These are phyloP conservation scores for Hyphopichia khmerensis DNA, from an alignment of 1,139 yeast genomes.

Conservation along the genomic window DNA sequence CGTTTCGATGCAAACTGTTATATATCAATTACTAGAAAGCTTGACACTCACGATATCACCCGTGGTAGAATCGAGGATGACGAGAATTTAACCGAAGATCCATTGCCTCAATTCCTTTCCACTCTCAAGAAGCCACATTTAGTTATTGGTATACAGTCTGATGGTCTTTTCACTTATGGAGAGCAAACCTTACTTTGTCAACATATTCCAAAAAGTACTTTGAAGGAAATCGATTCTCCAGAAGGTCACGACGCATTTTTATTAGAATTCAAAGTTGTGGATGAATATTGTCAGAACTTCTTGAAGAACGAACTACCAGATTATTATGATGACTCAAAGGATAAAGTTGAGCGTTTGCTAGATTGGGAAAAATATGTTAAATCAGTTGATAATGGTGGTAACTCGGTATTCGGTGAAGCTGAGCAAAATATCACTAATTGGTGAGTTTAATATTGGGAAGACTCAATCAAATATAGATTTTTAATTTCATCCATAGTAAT, in stretches of 20 bases:
- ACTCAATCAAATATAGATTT: too few relatives aligned
- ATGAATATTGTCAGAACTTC: constrained; percentile 67
- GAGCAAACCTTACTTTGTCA: constrained; percentile 86
- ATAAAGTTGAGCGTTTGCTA: constrained; percentile 51
- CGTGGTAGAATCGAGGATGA: constrained; percentile 62
- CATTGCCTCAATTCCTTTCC: constrained; percentile 43
- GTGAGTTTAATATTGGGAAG: too few relatives aligned
- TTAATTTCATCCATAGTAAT: too few relatives aligned
- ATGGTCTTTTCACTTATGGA: constrained; percentile 86
- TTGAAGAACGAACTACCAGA: constrained; percentile 57
- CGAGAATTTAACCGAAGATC: constrained; percentile 30
- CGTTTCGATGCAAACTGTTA: constrained; percentile 97
- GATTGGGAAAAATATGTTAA: constrained; percentile 48
- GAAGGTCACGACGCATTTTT: constrained; percentile 98
- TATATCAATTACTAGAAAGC: constrained; percentile 85
- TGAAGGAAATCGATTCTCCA: constrained; percentile 81
- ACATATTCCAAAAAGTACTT: constrained; percentile 64
- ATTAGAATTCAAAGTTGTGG: constrained; percentile 81
- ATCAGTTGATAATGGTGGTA: constrained; percentile 48
- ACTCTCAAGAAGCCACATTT: constrained; percentile 71
- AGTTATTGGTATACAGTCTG: constrained; percentile 86
- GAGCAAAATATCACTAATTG: constrained; percentile 85
- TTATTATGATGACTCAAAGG: constrained; percentile 43
- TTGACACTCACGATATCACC: constrained; percentile 92
- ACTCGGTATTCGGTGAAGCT: constrained; percentile 91